Evolutionary conservation across 805 yeast genomes (phyloP).

Genomic region (Scheffersomyces ergatensis): DNA sequence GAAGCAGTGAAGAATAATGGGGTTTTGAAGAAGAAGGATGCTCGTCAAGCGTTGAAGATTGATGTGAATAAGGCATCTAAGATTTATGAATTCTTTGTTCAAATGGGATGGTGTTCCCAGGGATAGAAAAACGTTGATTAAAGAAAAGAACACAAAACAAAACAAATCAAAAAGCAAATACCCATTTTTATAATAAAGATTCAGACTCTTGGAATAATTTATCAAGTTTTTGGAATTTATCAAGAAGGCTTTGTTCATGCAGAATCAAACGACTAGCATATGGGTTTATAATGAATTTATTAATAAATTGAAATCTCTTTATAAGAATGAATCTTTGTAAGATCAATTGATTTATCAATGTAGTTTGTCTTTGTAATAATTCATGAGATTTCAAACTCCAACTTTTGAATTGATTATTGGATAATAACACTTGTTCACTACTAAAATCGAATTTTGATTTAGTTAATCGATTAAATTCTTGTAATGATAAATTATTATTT

Average conservation of each 20-base stretch:
- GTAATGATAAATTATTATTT: neutral
- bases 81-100: slow-evolving; percentile 88
- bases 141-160: neutral
- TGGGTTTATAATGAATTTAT: neutral
- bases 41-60: slow-evolving; percentile 78
- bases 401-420: neutral
- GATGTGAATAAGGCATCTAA: slow-evolving; percentile 85
- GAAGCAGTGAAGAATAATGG: slow-evolving; percentile 88
- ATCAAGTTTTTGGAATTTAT: neutral
- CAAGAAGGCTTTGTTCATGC: neutral
- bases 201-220: neutral
- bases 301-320: neutral
- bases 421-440: neutral
- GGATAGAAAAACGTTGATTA: slow-evolving; percentile 15
- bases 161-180: no score
- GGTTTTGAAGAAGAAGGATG: slow-evolving; percentile 72
- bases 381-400: slow-evolving; percentile 3
- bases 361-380: neutral
- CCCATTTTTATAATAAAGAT: neutral
- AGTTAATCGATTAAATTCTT: neutral
- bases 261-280: neutral
- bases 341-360: neutral
- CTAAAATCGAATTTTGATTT: neutral
- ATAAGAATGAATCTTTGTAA: slow-evolving; percentile 2
- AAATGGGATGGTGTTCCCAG: slow-evolving; percentile 80